phyloP scores from a whole-genome alignment of 192 early-diverging fungal species.

The Coemansia sp. region DNA sequence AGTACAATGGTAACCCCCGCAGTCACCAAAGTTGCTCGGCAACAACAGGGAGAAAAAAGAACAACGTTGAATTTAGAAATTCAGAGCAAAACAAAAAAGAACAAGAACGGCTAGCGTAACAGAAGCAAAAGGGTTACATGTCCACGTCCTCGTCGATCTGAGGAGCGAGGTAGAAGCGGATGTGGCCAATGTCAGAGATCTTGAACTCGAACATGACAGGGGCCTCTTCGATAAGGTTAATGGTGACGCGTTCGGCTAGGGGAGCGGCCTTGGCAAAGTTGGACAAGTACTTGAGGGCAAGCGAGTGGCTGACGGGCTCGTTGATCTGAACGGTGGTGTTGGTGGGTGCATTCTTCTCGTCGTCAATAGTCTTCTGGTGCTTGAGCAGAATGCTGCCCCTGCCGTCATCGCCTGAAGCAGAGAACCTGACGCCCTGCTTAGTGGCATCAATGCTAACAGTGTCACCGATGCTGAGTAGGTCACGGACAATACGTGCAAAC shows the following conservation, averaged over 20 bases:
- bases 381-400: constrained; percentile 82
- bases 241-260: constrained; percentile 71
- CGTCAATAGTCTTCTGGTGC: constrained; percentile 72
- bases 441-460: constrained; percentile 87
- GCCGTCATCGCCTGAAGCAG: constrained; percentile 83
- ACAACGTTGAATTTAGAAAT: background rate
- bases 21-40: background rate
- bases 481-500: constrained; percentile 90
- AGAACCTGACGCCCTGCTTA: constrained; percentile 95
- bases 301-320: constrained; percentile 79
- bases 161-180: constrained; percentile 91
- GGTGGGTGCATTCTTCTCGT: constrained; percentile 57
- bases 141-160: constrained; percentile 66
- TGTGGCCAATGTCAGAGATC: constrained; percentile 83
- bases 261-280: constrained; percentile 97
- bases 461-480: constrained; percentile 82
- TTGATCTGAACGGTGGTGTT: constrained; percentile 70
- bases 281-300: constrained; percentile 91
- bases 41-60: background rate
- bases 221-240: constrained; percentile 83
- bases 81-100: background rate
- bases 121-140: background rate
- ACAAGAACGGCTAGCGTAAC: background rate
- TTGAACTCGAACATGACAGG: constrained; percentile 95
- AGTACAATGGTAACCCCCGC: no score